These are phyloP conservation scores for Ilyonectria sp. DNA, from an alignment of 2,329 filamentous ascomycete species.

Conservation along the genomic window DNA sequence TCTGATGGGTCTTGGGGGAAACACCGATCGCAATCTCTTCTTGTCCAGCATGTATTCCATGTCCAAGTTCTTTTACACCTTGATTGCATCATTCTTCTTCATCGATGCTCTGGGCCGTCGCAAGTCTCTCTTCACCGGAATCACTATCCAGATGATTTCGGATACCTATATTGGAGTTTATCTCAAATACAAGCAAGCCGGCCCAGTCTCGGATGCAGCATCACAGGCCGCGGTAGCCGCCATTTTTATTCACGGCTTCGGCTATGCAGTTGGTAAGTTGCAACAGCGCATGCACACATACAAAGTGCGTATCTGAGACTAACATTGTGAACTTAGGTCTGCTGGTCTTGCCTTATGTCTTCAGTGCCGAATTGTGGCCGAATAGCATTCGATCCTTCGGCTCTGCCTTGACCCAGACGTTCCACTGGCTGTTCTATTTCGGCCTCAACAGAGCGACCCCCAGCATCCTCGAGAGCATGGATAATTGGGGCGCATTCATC, in stretches of 20 bases:
- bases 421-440: conserved; percentile 57
- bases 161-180: conserved; percentile 59
- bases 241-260: conserved; percentile 62
- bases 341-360: conserved; percentile 60
- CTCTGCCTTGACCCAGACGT: conserved; percentile 42
- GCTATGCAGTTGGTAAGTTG: conserved; percentile 54
- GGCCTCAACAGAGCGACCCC: conserved; percentile 54
- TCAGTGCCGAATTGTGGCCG: conserved; percentile 41
- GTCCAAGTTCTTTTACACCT: conserved; percentile 58
- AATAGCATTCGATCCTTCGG: conserved; percentile 30
- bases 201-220: conserved; percentile 44
- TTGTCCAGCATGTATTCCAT: conserved; percentile 60
- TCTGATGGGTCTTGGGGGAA: conserved; percentile 45
- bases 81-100: conserved; percentile 61
- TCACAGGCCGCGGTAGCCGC: conserved; percentile 59
- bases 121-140: conserved; percentile 54
- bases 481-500: conserved; percentile 59
- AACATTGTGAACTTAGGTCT: conserved; percentile 37
- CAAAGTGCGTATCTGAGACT: background rate
- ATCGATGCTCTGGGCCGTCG: conserved; percentile 60
- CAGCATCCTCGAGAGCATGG: conserved; percentile 49
- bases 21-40: conserved; percentile 53
- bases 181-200: conserved; percentile 52
- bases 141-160: conserved; percentile 56
- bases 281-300: no score